Evolutionary conservation across 495 filamentous ascomycete species (phyloP).

Genomic region (Podospora australis): DNA sequence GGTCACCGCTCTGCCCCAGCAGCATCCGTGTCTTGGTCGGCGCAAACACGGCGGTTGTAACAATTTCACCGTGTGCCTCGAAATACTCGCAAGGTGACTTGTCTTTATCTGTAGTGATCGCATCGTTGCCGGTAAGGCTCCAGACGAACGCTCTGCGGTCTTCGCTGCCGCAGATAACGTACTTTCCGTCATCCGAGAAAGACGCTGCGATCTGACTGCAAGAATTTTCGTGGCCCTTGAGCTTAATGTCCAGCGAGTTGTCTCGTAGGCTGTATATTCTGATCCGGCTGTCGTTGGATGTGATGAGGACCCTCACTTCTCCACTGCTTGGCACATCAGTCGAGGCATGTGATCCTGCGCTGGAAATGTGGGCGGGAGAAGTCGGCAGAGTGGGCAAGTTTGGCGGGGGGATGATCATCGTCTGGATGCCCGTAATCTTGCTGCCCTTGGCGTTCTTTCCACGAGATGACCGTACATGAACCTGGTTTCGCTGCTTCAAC

Average conservation of each 20-base stretch:
- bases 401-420: slow-evolving; percentile 51
- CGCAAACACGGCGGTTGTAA: slow-evolving; percentile 80
- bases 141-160: slow-evolving; percentile 87
- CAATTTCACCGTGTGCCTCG: slow-evolving; percentile 80
- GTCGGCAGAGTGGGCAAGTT: no score
- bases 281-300: slow-evolving; percentile 93
- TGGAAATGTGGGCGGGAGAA: slow-evolving; percentile 13
- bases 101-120: slow-evolving; percentile 59
- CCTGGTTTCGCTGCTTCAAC: slow-evolving; percentile 71
- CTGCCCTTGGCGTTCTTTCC: slow-evolving; percentile 93
- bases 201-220: slow-evolving; percentile 84
- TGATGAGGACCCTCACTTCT: slow-evolving; percentile 80
- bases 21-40: slow-evolving; percentile 71
- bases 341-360: slow-evolving; percentile 11
- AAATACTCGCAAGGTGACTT: slow-evolving; percentile 80
- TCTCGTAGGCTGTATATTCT: slow-evolving; percentile 82
- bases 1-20: slow-evolving; percentile 76
- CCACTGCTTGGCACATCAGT: slow-evolving; percentile 32
- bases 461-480: slow-evolving; percentile 82
- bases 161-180: slow-evolving; percentile 91
- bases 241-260: slow-evolving; percentile 79
- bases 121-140: slow-evolving; percentile 53
- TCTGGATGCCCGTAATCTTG: slow-evolving; percentile 93
- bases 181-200: slow-evolving; percentile 81
- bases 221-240: slow-evolving; percentile 88